Evolutionary conservation across 352 stramenopile genomes (phyloP), one percentile per base, ranked within the genome.

Genomic region (Thalassiosira sp.): DNA sequence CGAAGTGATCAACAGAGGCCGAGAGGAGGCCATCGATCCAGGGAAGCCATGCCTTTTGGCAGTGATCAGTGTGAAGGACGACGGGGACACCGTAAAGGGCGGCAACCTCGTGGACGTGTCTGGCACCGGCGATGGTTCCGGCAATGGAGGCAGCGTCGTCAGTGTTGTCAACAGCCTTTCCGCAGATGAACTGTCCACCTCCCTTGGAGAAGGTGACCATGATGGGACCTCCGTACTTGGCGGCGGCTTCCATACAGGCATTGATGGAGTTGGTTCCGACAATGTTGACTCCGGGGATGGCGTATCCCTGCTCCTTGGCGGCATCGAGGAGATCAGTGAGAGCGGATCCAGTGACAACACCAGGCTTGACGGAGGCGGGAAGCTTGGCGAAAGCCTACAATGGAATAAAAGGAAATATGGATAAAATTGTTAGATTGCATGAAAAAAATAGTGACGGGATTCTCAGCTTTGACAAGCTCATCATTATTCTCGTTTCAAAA

Each of bases 121-220:
- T 95, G 46, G 96, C 97, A 71, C 94, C 92, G 24, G 95, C 95
- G 60, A 98, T 91, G 48, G 89, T 82, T 69, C 95, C 93, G 27
- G 90, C 85, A 73, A 95, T 94, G 56, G 87, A 91, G 20, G 91
- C 90, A 40, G 81, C 28, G 58, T 95, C 94, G 79, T 96, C 94
- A 85, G 94, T 95, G 91, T 98, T 98, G 86, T 96, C 90, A 37
- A 98, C 91, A 74, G 94, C 93, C 94, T 99, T 98, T 87, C 97
- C 97, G 60, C 95, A 95, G 76, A 97, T 98, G 90, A 98, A 99
- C 49, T 96, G 94, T 81, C 94, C 95, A 79, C 96, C 97, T 82
- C 97, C 97, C 90, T 98, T 98, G 65, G 95, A 98, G 76, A 98
- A 97, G 83, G 98, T 97, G 63, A 99, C 96, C 87, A 99, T 98